A percentile compares a stretch with the other conserved stretches of the same genome.
Conservation (phyloP, 768 basidiomycete genomes). For the Kwoniella sp. region DNA sequence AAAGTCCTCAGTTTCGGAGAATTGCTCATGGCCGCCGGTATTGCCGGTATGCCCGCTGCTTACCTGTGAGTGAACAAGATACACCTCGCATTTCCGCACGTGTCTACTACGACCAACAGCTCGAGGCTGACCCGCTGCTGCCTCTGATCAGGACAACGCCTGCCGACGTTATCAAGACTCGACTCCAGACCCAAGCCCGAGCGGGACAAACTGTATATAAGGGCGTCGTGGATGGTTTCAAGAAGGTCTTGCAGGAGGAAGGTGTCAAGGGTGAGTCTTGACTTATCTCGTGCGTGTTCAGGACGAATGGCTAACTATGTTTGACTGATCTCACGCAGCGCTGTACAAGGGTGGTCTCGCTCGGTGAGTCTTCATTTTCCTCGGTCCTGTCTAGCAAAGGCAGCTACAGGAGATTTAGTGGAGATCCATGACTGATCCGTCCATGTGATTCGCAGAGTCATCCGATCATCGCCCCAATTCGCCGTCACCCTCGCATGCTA, state of each 20-base stretch:
- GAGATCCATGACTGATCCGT: background rate
- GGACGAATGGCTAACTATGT: no score
- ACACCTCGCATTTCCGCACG: background rate
- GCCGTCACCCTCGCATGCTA: conserved; percentile 64
- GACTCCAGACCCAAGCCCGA: conserved; percentile 87
- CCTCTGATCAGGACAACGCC: conserved; percentile 47
- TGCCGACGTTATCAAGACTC: conserved; percentile 94
- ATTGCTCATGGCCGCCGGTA: conserved; percentile 69
- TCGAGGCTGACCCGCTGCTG: background rate
- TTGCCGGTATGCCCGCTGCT: conserved; percentile 95
- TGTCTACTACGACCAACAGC: background rate
- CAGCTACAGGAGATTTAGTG: background rate
- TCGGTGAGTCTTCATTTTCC: conserved; percentile 25
- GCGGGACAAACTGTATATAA: conserved; percentile 90
- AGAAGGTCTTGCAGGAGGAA: conserved; percentile 75
- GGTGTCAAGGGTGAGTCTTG: conserved; percentile 46
- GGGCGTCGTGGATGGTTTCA: conserved; percentile 83
- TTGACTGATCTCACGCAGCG: conserved; percentile 61
- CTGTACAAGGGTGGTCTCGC: conserved; percentile 59
- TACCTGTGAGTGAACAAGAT: conserved; percentile 37
- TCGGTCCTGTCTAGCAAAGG: no score
- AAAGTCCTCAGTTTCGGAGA: conserved; percentile 90
- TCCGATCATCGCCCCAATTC: conserved; percentile 65
- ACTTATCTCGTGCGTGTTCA: conserved; percentile 76
- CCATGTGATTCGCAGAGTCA: conserved; percentile 19